Evolutionary conservation across 371 early-diverging fungal genomes (phyloP).

Genomic region (Smittium culicis): DNA sequence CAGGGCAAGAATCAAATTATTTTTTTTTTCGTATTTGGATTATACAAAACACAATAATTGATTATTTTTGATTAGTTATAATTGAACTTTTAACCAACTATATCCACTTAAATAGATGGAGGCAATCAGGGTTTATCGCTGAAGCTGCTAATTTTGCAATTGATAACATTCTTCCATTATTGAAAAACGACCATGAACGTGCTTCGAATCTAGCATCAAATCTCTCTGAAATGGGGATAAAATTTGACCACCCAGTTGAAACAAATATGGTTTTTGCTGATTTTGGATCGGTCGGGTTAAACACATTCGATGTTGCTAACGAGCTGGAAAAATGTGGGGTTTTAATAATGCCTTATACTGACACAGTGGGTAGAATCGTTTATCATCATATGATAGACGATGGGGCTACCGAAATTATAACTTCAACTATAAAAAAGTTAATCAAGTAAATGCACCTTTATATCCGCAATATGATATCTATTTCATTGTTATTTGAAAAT

Average conservation of each 20-base stretch:
- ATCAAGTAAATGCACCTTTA: no score
- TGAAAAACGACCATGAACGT: conserved; percentile 51
- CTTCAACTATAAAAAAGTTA: conserved; percentile 17
- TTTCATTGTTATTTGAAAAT: no score
- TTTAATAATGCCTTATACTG: conserved; percentile 32
- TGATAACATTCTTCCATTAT: conserved; percentile 43
- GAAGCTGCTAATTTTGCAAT: conserved; percentile 60
- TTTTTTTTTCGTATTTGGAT: background rate
- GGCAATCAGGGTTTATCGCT: conserved; percentile 72
- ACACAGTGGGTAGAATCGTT: conserved; percentile 54
- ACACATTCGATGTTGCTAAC: conserved; percentile 21
- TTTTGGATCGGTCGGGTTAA: background rate
- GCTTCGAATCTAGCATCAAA: conserved; percentile 48
- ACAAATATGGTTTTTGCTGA: conserved; percentile 86
- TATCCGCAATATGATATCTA: no score
- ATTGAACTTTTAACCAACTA: background rate
- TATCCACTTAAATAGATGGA: conserved; percentile 72
- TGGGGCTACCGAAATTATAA: conserved; percentile 41
- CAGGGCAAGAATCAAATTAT: background rate
- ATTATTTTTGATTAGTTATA: background rate
- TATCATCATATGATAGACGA: conserved; percentile 61
- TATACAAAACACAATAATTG: background rate
- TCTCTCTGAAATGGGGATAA: conserved; percentile 45
- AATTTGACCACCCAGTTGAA: conserved; percentile 48
- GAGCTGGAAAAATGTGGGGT: conserved; percentile 39